Base-by-base conservation (phyloP, 495 filamentous ascomycete genomes). In the Aspergillus nanangensis region DNA sequence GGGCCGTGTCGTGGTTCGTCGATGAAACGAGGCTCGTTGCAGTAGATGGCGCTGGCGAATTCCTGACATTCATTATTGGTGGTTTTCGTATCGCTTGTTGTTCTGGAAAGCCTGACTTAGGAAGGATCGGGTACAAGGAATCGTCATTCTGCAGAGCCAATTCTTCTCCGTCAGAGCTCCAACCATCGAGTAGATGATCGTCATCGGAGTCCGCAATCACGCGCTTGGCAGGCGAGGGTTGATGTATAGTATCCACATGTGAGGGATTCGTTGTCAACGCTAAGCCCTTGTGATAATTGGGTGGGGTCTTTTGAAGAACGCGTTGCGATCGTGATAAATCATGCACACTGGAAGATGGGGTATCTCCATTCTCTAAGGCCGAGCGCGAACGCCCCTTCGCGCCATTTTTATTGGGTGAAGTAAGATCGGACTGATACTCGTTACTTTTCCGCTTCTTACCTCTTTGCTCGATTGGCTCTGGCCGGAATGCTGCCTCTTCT, bases 361-460 rank as follows among this genome's bases (percentile, higher is more conserved):
- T 36, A 25, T 27, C n/a, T 24, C 20, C 21, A 5, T 36, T 23
- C 38, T 42, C 15, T 27, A 31, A 24, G 25, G 23, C 38, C 19
- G 52, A 51, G 24, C 45, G 56, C 17, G 50, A 57, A 37, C 52
- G 57, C 11, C 54, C 45, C 53, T 65, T 58, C 0, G 52, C 40
- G 24, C 45, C 38, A 51, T 59, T 46, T 21, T 65, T 62, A 8
- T 45, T 60, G 5, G 67, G 63, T 2, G 69, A 65, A 0, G 60
- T 37, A 14, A 72, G 58, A 53, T 77, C 73, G 13, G 70, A 70
- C 32, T 75, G 76, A 38, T 83, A 78, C 42, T 87, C 82, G 31
- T 84, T 78, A 50, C 86, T 89, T 55, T 88, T 91, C 37, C 88
- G 64, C 64, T 90, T 91, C 62, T 79, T 82, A 9, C 76, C 72